These are phyloP conservation scores for Schwanniomyces sp. DNA, from an alignment of 805 yeast genomes.

Conservation along the genomic window DNA sequence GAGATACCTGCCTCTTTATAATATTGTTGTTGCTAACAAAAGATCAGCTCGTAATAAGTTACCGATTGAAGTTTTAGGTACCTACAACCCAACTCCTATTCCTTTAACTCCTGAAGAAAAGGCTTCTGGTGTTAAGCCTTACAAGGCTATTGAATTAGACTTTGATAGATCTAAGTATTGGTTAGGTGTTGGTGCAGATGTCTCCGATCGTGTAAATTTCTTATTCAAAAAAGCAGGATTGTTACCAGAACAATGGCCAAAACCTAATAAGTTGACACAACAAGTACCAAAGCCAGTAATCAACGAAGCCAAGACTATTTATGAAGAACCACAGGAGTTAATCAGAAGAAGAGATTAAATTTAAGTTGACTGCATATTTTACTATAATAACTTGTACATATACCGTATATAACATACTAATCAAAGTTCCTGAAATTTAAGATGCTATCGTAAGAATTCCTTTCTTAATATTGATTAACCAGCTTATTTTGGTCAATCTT, in stretches of 20 bases:
- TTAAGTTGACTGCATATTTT: background rate
- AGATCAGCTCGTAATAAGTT: slow-evolving; percentile 77
- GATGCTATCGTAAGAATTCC: slow-evolving; percentile 2
- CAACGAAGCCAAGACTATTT: slow-evolving; percentile 21
- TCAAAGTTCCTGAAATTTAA: slow-evolving; percentile 1
- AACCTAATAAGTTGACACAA: slow-evolving; percentile 41
- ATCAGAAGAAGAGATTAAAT: slow-evolving; percentile 30
- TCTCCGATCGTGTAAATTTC: slow-evolving; percentile 76
- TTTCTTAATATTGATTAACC: background rate
- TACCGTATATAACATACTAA: slow-evolving; percentile 1
- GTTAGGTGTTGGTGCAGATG: slow-evolving; percentile 97
- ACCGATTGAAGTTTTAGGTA: slow-evolving; percentile 94
- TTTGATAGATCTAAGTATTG: slow-evolving; percentile 90
- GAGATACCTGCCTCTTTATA: slow-evolving; percentile 81
- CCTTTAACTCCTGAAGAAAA: slow-evolving; percentile 64
- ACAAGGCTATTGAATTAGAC: slow-evolving; percentile 80
- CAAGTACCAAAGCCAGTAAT: slow-evolving; percentile 29
- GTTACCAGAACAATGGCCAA: slow-evolving; percentile 59
- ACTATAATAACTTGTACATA: slow-evolving; percentile 7
- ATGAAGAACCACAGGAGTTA: slow-evolving; percentile 33
- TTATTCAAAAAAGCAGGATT: slow-evolving; percentile 79
- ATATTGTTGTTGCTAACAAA: slow-evolving; percentile 83
- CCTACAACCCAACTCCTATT: slow-evolving; percentile 81
- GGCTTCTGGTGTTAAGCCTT: slow-evolving; percentile 56
- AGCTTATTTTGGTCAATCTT: background rate